A percentile compares a stretch with the other conserved stretches of the same genome.
Evolutionary conservation across 768 basidiomycete genomes (phyloP).

Genomic region (Tricholoma matsutake): DNA sequence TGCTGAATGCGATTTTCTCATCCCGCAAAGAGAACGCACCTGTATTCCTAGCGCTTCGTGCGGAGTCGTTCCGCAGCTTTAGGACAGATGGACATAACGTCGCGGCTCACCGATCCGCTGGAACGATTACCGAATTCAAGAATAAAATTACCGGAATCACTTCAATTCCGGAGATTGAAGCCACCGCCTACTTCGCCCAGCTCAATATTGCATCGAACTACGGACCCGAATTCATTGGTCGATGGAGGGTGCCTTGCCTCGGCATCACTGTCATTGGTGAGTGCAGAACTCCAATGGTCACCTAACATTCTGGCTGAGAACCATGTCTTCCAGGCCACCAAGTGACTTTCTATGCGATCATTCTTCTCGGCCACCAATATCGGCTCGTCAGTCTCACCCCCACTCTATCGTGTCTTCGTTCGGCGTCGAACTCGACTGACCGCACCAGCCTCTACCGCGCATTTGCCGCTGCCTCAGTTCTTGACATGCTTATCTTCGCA

Average conservation of each 20-base stretch:
- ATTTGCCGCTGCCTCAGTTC: conserved; percentile 18
- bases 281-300: neutral
- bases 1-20: neutral
- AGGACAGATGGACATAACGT: conserved; percentile 6
- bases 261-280: conserved; percentile 19
- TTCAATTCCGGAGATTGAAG: conserved; percentile 10
- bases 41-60: neutral
- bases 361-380: conserved; percentile 11
- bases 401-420: conserved; percentile 16
- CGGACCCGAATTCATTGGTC: conserved; percentile 1
- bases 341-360: conserved; percentile 12
- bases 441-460: conserved; percentile 14
- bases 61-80: conserved; percentile 4
- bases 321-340: conserved; percentile 7
- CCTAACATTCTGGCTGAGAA: conserved; percentile 1
- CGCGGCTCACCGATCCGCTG: neutral
- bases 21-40: conserved; percentile 6
- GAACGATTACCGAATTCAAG: conserved; percentile 10
- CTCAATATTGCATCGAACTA: neutral
- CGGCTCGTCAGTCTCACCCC: conserved; percentile 20
- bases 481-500: conserved; percentile 1
- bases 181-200: conserved; percentile 2
- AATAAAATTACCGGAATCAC: conserved; percentile 8
- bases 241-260: conserved; percentile 17
- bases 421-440: conserved; percentile 13